Evolutionary conservation across 2,329 filamentous ascomycete genomes (phyloP).

Genomic region (Geosmithia putterillii): DNA sequence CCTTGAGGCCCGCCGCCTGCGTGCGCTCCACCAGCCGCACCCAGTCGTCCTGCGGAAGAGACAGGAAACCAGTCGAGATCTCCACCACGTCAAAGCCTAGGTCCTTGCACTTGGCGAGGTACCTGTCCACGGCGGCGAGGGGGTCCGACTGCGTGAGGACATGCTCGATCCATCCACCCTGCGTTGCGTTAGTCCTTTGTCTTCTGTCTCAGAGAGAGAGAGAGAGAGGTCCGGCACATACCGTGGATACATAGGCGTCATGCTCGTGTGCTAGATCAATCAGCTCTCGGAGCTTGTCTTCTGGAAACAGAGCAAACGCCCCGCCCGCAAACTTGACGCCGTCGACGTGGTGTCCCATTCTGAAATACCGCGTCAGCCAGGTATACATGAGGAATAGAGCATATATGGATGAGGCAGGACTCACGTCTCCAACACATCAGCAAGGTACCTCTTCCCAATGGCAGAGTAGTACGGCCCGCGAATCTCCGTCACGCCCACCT

Average conservation of each 20-base stretch:
- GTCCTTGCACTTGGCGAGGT: slow-evolving; percentile 37
- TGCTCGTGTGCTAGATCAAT: slow-evolving; percentile 3
- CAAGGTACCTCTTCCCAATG: slow-evolving; percentile 38
- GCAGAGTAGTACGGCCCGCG: slow-evolving; percentile 41
- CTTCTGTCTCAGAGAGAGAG: neutral
- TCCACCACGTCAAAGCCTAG: slow-evolving; percentile 42
- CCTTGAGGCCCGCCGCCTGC: slow-evolving; percentile 32
- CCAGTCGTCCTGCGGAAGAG: slow-evolving; percentile 40
- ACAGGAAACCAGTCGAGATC: slow-evolving; percentile 39
- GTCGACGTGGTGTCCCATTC: slow-evolving; percentile 40
- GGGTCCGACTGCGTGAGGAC: slow-evolving; percentile 34
- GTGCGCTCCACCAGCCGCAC: slow-evolving; percentile 33
- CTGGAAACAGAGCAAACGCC: slow-evolving; percentile 33
- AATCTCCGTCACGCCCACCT: slow-evolving; percentile 39
- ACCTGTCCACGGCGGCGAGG: slow-evolving; percentile 31
- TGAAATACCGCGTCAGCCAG: slow-evolving; percentile 9
- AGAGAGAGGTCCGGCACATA: slow-evolving; percentile 10
- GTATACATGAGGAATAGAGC: too few species aligned
- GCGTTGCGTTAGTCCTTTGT: neutral
- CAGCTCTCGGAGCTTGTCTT: slow-evolving; percentile 2
- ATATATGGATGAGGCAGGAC: neutral
- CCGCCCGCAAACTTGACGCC: slow-evolving; percentile 43
- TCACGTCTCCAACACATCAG: slow-evolving; percentile 39
- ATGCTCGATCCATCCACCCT: slow-evolving; percentile 43
- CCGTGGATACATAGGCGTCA: slow-evolving; percentile 35